Base-by-base conservation (phyloP, 495 filamentous ascomycete genomes). In the Lepidopterella palustris region DNA sequence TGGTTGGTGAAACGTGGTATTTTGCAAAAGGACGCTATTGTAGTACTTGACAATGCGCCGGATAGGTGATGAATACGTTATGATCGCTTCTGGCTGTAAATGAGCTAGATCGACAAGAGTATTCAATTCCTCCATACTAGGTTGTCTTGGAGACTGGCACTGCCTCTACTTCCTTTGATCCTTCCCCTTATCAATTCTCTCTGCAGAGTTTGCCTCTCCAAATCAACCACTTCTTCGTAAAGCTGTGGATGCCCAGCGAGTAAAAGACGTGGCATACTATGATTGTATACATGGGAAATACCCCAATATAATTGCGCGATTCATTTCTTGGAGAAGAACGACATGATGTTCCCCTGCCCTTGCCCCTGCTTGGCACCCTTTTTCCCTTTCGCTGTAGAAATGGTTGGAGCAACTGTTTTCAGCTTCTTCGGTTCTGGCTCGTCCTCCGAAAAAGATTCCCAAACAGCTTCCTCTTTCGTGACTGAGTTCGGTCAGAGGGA, bases 381-480 rank as follows among this genome's bases (percentile, higher is more conserved):
- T 73, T 84, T 89, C 58, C 64, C 68, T 80, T 71, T 71, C 49
- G 61, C 54, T 27, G 68, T 68, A 10, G 18, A 28, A 21, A 60
- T 27, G 4, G 66, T 39, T 21, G 62, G 64, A 63, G 66, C 59
- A 72, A 76, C 63, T 6, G 77, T 69, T 49, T 81, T 87, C 35
- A 81, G 78, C 70, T 86, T 87, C 64, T 86, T 82, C 40, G 80
- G 78, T 42, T 80, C 78, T 51, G 92, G 89, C 62, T 97, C 93
- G 67, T 95, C 91, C 63, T 92, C 88, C 2, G 90, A 96, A 77
- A 95, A 97, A 4, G 89, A 95, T 72, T 97, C 93, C 93, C 93
- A 98, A 1, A 79, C 84, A 1, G 82, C 76, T 68, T 97, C 92
- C 67, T 92, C 87, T 63, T 85, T 87, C 11, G 93, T 97, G 18